phyloP scores from a whole-genome alignment of 2,329 filamentous ascomycete genomes.

The Aspergillus viridinutans region DNA sequence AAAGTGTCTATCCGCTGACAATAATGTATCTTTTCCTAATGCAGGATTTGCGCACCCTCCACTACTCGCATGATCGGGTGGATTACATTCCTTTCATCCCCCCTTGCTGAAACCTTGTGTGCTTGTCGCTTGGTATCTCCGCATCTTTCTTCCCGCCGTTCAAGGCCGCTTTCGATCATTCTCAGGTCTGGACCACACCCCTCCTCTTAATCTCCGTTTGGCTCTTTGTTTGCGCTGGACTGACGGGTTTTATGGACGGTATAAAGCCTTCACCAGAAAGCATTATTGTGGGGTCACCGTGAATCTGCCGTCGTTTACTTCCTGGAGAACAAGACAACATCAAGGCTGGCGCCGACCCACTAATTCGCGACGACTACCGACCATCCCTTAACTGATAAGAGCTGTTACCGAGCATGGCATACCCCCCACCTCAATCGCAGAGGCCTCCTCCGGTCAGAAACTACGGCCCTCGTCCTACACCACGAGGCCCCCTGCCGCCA shows the following conservation, averaged over 20 bases:
- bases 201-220: not conserved
- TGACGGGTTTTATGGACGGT: not conserved
- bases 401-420: constrained; percentile 29
- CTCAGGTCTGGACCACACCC: not conserved
- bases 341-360: not conserved
- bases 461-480: constrained; percentile 22
- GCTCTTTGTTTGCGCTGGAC: not conserved
- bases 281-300: not conserved
- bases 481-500: constrained; percentile 18
- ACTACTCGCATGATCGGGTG: not conserved
- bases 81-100: not conserved
- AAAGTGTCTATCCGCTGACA: not conserved
- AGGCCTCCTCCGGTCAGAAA: constrained; percentile 32
- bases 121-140: not conserved
- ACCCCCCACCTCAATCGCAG: constrained; percentile 30
- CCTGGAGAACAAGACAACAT: not conserved
- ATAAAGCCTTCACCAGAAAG: not conserved
- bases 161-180: not conserved
- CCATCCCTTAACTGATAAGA: not conserved
- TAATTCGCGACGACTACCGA: not conserved
- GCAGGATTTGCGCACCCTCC: not conserved
- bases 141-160: not conserved
- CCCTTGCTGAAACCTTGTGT: not conserved
- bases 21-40: not conserved
- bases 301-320: not conserved